Percentiles rank a stretch among this genome's conserved stretches.
phyloP scores from a whole-genome alignment of 345 rosid species.

The Rhizophora apiculata region DNA sequence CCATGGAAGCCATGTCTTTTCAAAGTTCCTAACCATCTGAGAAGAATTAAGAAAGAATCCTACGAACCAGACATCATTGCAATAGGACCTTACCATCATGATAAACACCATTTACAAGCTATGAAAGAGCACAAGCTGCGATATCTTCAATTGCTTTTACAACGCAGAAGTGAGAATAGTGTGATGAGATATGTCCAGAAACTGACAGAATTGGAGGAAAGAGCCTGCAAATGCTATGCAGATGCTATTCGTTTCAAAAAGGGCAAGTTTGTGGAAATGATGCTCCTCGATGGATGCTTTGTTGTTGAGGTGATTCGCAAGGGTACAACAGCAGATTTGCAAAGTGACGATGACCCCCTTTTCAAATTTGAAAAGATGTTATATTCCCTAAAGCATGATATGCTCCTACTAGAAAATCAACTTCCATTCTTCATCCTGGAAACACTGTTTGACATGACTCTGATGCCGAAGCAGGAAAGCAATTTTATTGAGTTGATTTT shows the following conservation, averaged over 20 bases:
- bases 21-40: neutral
- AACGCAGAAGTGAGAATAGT: neutral
- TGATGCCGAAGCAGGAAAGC: neutral
- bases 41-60: neutral
- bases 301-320: neutral
- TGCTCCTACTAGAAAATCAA: constrained; percentile 20
- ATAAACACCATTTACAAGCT: neutral
- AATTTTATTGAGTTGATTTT: neutral
- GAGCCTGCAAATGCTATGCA: constrained; percentile 2
- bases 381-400: neutral
- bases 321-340: neutral
- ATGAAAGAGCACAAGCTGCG: constrained; percentile 6
- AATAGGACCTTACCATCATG: neutral
- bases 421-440: constrained; percentile 23
- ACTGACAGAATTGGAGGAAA: neutral
- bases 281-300: constrained; percentile 17
- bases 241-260: neutral
- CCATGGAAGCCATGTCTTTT: neutral
- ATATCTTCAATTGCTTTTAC: neutral
- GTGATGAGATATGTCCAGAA: neutral
- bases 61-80: neutral
- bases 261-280: constrained; percentile 8
- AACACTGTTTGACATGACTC: constrained; percentile 8
- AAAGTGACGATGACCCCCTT: neutral
- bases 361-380: neutral